phyloP scores from a whole-genome alignment of 805 yeast genomes.

The Zygotorulaspora sp. region DNA sequence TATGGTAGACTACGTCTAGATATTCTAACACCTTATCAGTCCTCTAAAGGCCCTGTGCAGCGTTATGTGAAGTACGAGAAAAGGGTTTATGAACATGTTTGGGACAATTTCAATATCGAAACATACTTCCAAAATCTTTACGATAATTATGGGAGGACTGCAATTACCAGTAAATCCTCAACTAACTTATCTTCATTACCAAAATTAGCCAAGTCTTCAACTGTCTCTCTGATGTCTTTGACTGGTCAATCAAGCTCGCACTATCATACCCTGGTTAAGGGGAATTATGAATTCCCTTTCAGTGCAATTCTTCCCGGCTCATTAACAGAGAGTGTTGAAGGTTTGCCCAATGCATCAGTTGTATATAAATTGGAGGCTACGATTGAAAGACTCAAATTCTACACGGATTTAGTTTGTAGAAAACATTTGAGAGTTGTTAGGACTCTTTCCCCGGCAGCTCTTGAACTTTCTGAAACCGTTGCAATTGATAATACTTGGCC shows the following conservation, averaged over 20 bases:
- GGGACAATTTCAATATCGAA: conserved; percentile 66
- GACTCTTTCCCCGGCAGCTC: conserved; percentile 80
- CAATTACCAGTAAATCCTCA: conserved; percentile 20
- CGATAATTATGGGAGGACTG: conserved; percentile 22
- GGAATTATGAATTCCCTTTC: conserved; percentile 89
- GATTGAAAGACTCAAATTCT: conserved; percentile 78
- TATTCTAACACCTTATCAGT: conserved; percentile 53
- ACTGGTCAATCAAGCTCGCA: conserved; percentile 25
- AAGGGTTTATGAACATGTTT: conserved; percentile 65
- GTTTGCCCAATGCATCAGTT: conserved; percentile 73
- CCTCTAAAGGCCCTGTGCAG: conserved; percentile 43
- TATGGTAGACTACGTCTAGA: conserved; percentile 62
- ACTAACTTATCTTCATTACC: conserved; percentile 24
- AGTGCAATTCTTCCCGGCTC: conserved; percentile 79
- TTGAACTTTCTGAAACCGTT: conserved; percentile 85
- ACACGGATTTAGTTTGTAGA: conserved; percentile 56
- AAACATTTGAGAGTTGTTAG: conserved; percentile 78
- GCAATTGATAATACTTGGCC: conserved; percentile 97
- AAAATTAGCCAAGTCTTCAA: conserved; percentile 33
- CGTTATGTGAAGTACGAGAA: conserved; percentile 53
- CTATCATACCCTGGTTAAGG: conserved; percentile 51
- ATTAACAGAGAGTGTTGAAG: conserved; percentile 84
- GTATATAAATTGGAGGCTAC: conserved; percentile 71
- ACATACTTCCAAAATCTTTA: conserved; percentile 35
- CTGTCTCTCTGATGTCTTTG: conserved; percentile 34